These are phyloP conservation scores for Coemansia sp. DNA, from an alignment of 192 early-diverging fungal genomes.

Conservation along the genomic window DNA sequence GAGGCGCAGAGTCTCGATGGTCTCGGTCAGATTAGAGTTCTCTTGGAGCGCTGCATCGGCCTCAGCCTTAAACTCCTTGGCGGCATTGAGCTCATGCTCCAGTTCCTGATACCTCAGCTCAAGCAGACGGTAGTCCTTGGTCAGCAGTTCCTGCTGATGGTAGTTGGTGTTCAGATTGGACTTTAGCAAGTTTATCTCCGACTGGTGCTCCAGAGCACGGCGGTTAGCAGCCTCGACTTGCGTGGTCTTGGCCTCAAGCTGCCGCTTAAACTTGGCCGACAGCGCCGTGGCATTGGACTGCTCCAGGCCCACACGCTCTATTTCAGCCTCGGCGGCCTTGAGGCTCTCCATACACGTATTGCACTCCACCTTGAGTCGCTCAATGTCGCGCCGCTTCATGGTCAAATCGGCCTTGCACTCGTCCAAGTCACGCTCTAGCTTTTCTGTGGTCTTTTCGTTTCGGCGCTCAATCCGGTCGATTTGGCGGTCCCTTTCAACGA, in stretches of 20 bases:
- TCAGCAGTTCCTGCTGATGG: conserved; percentile 28
- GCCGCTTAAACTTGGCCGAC: conserved; percentile 28
- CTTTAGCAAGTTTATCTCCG: conserved; percentile 33
- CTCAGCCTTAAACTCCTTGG: conserved; percentile 27
- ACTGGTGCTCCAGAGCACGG: conserved; percentile 20
- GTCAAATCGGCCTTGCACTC: conserved; percentile 43
- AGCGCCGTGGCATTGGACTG: conserved; percentile 34
- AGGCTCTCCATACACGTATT: conserved; percentile 23
- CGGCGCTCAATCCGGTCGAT: conserved; percentile 30
- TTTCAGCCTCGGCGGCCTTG: conserved; percentile 27
- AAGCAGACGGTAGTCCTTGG: conserved; percentile 28
- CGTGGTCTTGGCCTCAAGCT: conserved; percentile 29
- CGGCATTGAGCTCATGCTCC: conserved; percentile 26
- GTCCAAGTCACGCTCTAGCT: conserved; percentile 38
- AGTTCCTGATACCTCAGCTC: conserved; percentile 30
- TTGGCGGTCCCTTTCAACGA: conserved; percentile 24
- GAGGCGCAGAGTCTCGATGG: conserved; percentile 22
- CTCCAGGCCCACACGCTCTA: conserved; percentile 29
- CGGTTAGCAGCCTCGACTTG: conserved; percentile 21
- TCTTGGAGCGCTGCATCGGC: conserved; percentile 15
- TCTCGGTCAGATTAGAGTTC: conserved; percentile 29
- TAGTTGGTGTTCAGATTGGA: conserved; percentile 18
- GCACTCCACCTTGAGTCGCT: conserved; percentile 26
- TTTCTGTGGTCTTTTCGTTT: conserved; percentile 24
- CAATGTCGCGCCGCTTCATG: conserved; percentile 49